These are phyloP conservation scores for Lactarius tabidus DNA, from an alignment of 768 basidiomycete species.

Conservation along the genomic window DNA sequence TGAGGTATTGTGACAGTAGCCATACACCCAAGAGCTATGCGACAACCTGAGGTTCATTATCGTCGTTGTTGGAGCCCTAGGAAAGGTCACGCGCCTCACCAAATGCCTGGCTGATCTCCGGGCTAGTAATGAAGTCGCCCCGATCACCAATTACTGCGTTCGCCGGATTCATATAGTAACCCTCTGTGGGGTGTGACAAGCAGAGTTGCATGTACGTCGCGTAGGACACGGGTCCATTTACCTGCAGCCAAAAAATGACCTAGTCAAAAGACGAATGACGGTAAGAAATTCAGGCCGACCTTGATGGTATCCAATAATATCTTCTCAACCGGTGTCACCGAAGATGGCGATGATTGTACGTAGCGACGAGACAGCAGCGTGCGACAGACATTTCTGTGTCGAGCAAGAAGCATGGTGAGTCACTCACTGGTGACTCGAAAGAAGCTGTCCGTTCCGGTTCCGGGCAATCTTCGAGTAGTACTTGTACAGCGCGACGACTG, in stretches of 20 bases:
- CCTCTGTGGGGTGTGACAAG: conserved; percentile 82
- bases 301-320: conserved; percentile 69
- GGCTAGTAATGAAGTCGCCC: conserved; percentile 96
- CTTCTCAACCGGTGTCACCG: conserved; percentile 47
- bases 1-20: conserved; percentile 73
- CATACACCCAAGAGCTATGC: conserved; percentile 81
- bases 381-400: not conserved
- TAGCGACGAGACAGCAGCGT: conserved; percentile 3
- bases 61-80: conserved; percentile 24
- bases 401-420: conserved; percentile 1
- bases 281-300: conserved; percentile 35
- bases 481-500: not conserved
- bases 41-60: conserved; percentile 38
- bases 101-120: conserved; percentile 94
- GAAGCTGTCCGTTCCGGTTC: not conserved
- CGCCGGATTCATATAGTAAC: conserved; percentile 82
- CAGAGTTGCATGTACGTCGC: conserved; percentile 91
- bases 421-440: not conserved
- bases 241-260: conserved; percentile 53
- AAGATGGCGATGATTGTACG: not conserved
- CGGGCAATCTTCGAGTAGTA: not conserved
- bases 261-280: not conserved
- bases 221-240: conserved; percentile 84
- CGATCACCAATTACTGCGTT: conserved; percentile 76
- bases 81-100: conserved; percentile 69